phyloP scores from a whole-genome alignment of 2,329 filamentous ascomycete genomes.

The Pseudocercospora fijiensis region DNA sequence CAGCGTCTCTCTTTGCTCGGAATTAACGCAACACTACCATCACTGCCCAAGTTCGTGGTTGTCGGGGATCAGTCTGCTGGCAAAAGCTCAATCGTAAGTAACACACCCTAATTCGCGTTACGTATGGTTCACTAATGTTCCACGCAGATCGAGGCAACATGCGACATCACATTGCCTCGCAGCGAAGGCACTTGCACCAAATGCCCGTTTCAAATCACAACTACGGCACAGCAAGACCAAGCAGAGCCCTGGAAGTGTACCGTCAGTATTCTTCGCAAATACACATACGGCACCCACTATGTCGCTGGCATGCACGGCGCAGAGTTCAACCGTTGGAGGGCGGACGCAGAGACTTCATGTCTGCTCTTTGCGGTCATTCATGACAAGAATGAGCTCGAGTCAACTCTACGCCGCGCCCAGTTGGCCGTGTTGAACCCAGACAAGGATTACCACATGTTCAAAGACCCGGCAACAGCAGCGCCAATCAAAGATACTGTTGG shows the following conservation, averaged over 20 bases:
- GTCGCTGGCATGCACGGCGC: slow-evolving; percentile 57
- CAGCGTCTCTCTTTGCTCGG: slow-evolving; percentile 69
- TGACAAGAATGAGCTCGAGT: slow-evolving; percentile 63
- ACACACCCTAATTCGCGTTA: background rate
- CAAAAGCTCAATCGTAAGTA: slow-evolving; percentile 63
- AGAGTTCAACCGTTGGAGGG: slow-evolving; percentile 66
- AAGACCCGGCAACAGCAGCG: slow-evolving; percentile 30
- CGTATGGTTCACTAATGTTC: background rate
- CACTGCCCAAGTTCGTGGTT: slow-evolving; percentile 75
- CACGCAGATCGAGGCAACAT: slow-evolving; percentile 44
- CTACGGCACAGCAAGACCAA: slow-evolving; percentile 52
- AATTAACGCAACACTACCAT: slow-evolving; percentile 65
- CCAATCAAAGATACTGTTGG: slow-evolving; percentile 48
- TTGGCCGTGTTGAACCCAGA: slow-evolving; percentile 71
- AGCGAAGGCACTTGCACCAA: slow-evolving; percentile 70
- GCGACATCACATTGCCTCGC: slow-evolving; percentile 69
- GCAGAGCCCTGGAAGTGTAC: slow-evolving; percentile 62
- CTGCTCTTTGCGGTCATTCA: slow-evolving; percentile 64
- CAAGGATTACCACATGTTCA: slow-evolving; percentile 47
- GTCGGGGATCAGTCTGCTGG: slow-evolving; percentile 84
- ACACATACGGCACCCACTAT: slow-evolving; percentile 55
- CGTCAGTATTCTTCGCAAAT: slow-evolving; percentile 66
- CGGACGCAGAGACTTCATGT: slow-evolving; percentile 44
- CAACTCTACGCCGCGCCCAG: slow-evolving; percentile 71
- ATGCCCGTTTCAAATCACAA: slow-evolving; percentile 77